Percentiles rank a stretch among this genome's conserved stretches.
Conservation (phyloP, 2,329 filamentous ascomycete genomes). For the Aspergillus calidoustus region DNA sequence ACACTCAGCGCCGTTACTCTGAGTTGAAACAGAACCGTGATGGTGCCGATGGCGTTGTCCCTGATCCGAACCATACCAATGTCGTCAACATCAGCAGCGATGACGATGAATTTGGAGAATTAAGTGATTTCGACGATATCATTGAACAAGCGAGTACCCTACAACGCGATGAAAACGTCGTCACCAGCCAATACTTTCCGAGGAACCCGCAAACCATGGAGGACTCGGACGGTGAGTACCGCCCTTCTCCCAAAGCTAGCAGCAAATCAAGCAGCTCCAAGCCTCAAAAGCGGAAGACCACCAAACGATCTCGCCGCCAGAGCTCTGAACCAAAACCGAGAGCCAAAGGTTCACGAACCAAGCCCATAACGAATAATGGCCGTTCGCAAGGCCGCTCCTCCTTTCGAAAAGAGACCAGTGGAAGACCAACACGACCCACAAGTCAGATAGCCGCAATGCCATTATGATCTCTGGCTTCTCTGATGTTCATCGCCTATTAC, state of each 20-base stretch:
- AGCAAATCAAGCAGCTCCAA: conserved; percentile 26
- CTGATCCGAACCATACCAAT: conserved; percentile 52
- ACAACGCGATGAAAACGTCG: conserved; percentile 29
- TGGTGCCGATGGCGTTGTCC: conserved; percentile 54
- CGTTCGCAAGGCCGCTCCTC: conserved; percentile 28
- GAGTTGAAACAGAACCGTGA: conserved; percentile 50
- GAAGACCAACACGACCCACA: conserved; percentile 34
- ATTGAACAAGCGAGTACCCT: conserved; percentile 31
- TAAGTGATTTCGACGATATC: conserved; percentile 39
- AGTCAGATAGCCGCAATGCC: conserved; percentile 46
- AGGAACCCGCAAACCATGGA: conserved; percentile 28
- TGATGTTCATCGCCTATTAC: conserved; percentile 8
- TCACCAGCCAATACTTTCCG: conserved; percentile 43
- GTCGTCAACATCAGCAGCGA: conserved; percentile 48
- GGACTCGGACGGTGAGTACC: conserved; percentile 29
- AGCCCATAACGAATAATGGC: conserved; percentile 26
- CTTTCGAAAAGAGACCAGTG: conserved; percentile 31
- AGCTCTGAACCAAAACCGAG: conserved; percentile 28
- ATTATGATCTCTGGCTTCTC: conserved; percentile 28
- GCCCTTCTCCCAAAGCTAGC: conserved; percentile 20
- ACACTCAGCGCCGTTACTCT: conserved; percentile 46
- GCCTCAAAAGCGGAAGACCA: conserved; percentile 31
- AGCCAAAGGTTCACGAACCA: conserved; percentile 31
- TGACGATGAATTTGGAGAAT: conserved; percentile 34
- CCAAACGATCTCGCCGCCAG: conserved; percentile 35